Evolutionary conservation across 208 protist species (phyloP).

Genomic region (Histomonas meleagridis): DNA sequence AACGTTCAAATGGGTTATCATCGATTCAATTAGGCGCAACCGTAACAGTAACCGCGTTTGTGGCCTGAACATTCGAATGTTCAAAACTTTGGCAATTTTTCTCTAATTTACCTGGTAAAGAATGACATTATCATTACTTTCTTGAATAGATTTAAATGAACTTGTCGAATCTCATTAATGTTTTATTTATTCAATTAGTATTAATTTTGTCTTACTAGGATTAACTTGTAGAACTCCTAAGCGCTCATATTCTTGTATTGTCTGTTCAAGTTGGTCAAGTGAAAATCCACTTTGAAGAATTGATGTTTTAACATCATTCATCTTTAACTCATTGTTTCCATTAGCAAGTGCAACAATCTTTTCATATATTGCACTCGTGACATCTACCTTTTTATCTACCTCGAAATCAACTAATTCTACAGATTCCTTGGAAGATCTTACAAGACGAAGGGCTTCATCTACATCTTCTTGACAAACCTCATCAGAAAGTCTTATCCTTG

Average conservation of each 20-base stretch:
- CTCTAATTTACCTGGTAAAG: too few species aligned
- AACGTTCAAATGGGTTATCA: too few species aligned
- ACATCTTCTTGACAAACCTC: conserved; percentile 56
- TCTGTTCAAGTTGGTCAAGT: not conserved
- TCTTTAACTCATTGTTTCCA: not conserved
- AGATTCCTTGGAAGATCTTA: not conserved
- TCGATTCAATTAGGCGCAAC: too few species aligned
- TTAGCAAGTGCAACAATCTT: not conserved
- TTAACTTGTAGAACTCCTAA: not conserved
- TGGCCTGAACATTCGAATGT: too few species aligned
- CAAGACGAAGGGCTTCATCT: conserved; percentile 50
- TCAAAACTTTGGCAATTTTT: too few species aligned
- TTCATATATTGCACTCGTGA: not conserved
- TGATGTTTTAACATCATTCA: not conserved
- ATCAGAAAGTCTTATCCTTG: conserved; percentile 52
- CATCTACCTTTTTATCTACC: not conserved
- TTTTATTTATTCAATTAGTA: not conserved
- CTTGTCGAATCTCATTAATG: too few species aligned
- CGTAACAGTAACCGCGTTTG: too few species aligned
- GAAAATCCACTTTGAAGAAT: not conserved
- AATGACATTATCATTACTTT: too few species aligned
- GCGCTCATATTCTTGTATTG: not conserved
- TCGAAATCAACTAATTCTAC: not conserved
- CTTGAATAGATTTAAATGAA: too few species aligned
- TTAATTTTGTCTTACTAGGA: not conserved